phyloP scores from a whole-genome alignment of 192 early-diverging fungal species.

The Coemansia sp. region DNA sequence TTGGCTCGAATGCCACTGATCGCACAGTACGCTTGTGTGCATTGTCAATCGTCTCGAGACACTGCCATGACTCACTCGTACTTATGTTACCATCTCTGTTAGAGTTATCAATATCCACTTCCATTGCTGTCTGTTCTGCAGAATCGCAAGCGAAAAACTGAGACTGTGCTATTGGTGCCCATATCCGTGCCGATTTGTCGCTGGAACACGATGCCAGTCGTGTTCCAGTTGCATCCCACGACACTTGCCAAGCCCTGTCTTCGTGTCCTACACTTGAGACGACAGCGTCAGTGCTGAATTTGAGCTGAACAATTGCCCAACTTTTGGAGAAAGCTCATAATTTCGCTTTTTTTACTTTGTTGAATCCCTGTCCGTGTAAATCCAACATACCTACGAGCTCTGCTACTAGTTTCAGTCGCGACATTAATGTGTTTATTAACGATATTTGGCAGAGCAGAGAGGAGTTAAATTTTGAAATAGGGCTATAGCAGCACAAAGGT shows the following conservation, averaged over 20 bases:
- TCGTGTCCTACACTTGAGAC: conserved; percentile 62
- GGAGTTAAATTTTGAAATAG: neutral
- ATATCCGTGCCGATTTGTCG: conserved; percentile 88
- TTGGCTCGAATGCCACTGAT: conserved; percentile 76
- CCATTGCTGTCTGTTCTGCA: conserved; percentile 2
- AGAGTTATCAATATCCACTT: neutral
- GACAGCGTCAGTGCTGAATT: neutral
- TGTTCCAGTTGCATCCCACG: conserved; percentile 77
- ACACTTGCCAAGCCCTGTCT: conserved; percentile 82
- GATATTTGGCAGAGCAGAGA: neutral
- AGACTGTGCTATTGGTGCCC: conserved; percentile 54
- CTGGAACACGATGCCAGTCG: conserved; percentile 80
- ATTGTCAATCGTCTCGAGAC: conserved; percentile 72
- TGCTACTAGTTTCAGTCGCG: conserved; percentile 28
- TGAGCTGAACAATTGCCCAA: neutral
- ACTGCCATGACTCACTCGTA: conserved; percentile 58
- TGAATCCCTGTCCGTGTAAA: neutral
- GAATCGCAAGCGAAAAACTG: conserved; percentile 13
- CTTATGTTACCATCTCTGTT: conserved; percentile 3
- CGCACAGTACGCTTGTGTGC: conserved; percentile 92
- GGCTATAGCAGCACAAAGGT: too few relatives aligned
- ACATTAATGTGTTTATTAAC: conserved; percentile 8
- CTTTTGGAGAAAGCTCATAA: neutral
- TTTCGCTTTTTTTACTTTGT: neutral
- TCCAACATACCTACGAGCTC: conserved; percentile 33